Base-by-base conservation (phyloP, 2,329 filamentous ascomycete species). In the Fusarium solani-melongenae region DNA sequence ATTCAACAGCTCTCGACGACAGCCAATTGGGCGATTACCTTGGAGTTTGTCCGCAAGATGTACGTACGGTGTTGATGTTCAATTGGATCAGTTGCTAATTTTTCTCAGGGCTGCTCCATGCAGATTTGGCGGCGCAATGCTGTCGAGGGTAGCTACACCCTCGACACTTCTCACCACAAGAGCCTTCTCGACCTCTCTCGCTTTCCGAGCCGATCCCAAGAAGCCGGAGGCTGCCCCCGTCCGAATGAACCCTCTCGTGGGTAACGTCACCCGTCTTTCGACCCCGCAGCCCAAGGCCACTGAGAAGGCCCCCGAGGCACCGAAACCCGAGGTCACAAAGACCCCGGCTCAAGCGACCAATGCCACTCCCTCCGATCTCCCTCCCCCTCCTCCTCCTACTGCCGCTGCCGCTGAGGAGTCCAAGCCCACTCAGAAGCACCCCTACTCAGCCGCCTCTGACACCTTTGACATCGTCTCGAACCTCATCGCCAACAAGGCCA, bases 401-500 rank as follows among this genome's bases (percentile, higher is more conserved):
- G 36, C 68, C 36, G 31, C 67, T 2, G 10, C 56, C 12, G 61
- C 67, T 6, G 39, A 31, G 17, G 29, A 69, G 55, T 20, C 64
- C 15, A 64, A 60, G 33, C 31, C 59, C 46, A 64, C 66, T 62
- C 41, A 60, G 34, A 46, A 44, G 20, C 73, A 78, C 66, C 60
- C 73, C n/a, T 81, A 80, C 68, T 70, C 76, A 56, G 79, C 79
- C 34, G 70, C 79, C 65, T 74, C 76, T 17, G 41, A 72, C 59
- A 75, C 73, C 67, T 64, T 83, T 56, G 80, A 85, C 69, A 79
- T 85, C 33, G 77, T 51, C 17, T 51, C 81, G 41, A 77, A 77
- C 46, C 79, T 85, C 64, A 76, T 85, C 70, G 77, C 79, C 71
- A 76, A 76, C 68, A 80, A 81, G 51, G 71, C 79, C 44, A 79